Conservation (phyloP, 148 eudicot species). For the Suaeda aralocaspica region DNA sequence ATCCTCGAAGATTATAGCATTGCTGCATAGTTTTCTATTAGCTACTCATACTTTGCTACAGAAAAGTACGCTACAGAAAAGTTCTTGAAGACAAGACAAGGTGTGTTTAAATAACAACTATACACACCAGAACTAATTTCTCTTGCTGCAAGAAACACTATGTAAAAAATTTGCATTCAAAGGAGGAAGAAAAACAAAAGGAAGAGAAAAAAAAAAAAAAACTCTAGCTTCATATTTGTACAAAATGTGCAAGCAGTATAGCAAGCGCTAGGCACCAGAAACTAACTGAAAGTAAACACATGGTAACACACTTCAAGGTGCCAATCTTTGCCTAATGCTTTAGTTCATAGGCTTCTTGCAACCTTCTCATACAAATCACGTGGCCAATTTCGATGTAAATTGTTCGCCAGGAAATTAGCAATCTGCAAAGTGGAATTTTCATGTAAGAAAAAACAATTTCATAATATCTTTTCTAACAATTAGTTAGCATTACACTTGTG, state of each 20-base stretch:
- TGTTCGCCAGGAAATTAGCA: constrained; percentile 85
- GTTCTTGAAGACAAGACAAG: not conserved
- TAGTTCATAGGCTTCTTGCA: constrained; percentile 67
- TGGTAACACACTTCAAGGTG: not conserved
- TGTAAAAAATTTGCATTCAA: not conserved
- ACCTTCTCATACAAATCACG: constrained; percentile 81
- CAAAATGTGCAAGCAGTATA: constrained; percentile 16
- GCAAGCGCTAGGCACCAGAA: not conserved
- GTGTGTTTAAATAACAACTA: not conserved
- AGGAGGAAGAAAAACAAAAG: not conserved
- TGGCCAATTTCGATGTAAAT: constrained; percentile 85
- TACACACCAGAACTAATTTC: not conserved
- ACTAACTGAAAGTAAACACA: not conserved
- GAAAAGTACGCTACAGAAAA: not conserved
- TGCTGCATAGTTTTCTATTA: too few species aligned
- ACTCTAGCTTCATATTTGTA: constrained; percentile 7
- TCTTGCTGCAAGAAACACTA: not conserved
- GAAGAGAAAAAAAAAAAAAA: not conserved
- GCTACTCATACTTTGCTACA: too few species aligned
- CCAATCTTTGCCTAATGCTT: not conserved
- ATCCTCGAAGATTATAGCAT: too few species aligned
- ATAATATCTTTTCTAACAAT: not conserved
- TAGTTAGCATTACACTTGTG: not conserved
- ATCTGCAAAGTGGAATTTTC: constrained; percentile 44
- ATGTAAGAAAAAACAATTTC: not conserved